phyloP scores from a whole-genome alignment of 2,329 filamentous ascomycete genomes.

The Hymenoscyphus fructigenus region DNA sequence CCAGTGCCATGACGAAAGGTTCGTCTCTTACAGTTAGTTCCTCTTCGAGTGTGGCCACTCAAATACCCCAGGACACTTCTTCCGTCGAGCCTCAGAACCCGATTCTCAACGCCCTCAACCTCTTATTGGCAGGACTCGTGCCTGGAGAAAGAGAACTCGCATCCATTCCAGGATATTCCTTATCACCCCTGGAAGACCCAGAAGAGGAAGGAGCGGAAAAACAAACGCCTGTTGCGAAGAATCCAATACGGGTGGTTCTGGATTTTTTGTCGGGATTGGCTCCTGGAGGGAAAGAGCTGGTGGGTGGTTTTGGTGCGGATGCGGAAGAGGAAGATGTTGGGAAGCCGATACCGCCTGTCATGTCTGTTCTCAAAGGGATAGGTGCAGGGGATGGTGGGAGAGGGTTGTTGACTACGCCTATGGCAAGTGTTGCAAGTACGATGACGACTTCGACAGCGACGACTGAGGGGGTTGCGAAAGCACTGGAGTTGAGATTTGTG shows the following conservation, averaged over 20 bases:
- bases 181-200: neutral
- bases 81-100: neutral
- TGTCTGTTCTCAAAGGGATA: neutral
- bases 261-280: neutral
- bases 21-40: neutral
- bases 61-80: neutral
- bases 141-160: neutral
- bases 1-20: constrained; percentile 3
- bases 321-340: neutral
- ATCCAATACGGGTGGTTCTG: neutral
- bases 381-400: neutral
- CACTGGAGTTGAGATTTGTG: neutral
- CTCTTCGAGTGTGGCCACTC: neutral
- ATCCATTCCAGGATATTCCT: neutral
- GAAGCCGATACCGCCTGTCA: neutral
- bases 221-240: neutral
- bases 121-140: neutral
- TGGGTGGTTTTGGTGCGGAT: neutral
- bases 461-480: neutral
- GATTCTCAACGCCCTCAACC: neutral
- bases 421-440: neutral
- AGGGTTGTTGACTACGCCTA: neutral
- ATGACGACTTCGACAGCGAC: too few relatives aligned
- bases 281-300: neutral
- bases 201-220: neutral